A percentile compares a stretch with the other conserved stretches of the same genome.
Evolutionary conservation across 192 early-diverging fungal species (phyloP).

Genomic region (Podila minutissima): DNA sequence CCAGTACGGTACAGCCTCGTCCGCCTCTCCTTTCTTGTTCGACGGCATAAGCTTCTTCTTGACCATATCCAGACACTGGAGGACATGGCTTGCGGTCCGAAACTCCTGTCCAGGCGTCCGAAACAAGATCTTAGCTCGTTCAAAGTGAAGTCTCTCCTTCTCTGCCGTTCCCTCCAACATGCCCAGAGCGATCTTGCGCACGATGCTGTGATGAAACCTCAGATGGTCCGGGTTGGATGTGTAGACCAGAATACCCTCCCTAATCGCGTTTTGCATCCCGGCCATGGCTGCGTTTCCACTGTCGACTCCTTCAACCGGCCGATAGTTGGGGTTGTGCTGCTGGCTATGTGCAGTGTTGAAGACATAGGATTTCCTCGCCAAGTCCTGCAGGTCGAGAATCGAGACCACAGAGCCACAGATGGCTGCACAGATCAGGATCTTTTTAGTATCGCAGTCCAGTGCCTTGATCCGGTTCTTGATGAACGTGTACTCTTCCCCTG

Average conservation of each 20-base stretch:
- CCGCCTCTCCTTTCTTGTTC: neutral
- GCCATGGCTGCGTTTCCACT: conserved; percentile 38
- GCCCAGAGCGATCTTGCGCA: conserved; percentile 34
- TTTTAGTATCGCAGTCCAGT: conserved; percentile 42
- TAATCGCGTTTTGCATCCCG: conserved; percentile 27
- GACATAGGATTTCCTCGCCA: conserved; percentile 31
- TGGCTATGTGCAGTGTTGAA: neutral
- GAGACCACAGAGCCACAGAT: conserved; percentile 31
- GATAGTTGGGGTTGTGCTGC: neutral
- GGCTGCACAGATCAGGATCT: conserved; percentile 36
- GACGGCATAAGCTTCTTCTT: conserved; percentile 16
- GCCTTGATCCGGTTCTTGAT: conserved; percentile 20
- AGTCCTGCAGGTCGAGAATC: conserved; percentile 24
- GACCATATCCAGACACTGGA: conserved; percentile 27
- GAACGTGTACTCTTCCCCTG: conserved; percentile 42
- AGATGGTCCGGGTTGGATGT: conserved; percentile 25
- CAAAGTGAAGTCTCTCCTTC: conserved; percentile 40
- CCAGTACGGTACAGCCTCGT: conserved; percentile 19
- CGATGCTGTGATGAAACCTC: conserved; percentile 31
- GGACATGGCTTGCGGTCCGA: conserved; percentile 25
- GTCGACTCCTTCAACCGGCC: neutral
- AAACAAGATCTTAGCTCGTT: conserved; percentile 33
- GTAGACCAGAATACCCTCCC: conserved; percentile 40
- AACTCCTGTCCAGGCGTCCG: conserved; percentile 28
- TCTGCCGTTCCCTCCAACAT: conserved; percentile 37